phyloP scores from a whole-genome alignment of 768 basidiomycete species.

The Pisolithus marmoratus region DNA sequence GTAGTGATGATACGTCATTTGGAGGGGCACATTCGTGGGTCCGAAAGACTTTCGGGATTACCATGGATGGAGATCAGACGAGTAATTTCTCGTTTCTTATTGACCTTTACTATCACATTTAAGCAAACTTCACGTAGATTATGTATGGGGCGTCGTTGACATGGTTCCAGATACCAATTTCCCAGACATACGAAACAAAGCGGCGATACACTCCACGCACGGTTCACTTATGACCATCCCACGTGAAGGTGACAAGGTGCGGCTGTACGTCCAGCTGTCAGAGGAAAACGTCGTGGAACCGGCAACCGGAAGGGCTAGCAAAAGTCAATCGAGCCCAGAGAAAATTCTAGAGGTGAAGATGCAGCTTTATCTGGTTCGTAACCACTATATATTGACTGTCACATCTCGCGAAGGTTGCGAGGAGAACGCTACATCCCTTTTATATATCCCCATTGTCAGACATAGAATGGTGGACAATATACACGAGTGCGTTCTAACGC shows the following conservation, averaged over 20 bases:
- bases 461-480: slow-evolving; percentile 71
- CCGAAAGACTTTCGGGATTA: slow-evolving; percentile 36
- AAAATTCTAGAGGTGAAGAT: slow-evolving; percentile 45
- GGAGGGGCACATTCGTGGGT: slow-evolving; percentile 44
- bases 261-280: slow-evolving; percentile 66
- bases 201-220: slow-evolving; percentile 60
- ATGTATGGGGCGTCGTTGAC: slow-evolving; percentile 84
- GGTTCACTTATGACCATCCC: slow-evolving; percentile 74
- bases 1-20: background rate
- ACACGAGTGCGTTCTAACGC: slow-evolving; percentile 43
- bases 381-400: background rate
- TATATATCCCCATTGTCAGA: slow-evolving; percentile 39
- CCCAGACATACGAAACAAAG: slow-evolving; percentile 65
- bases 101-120: background rate
- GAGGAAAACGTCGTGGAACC: slow-evolving; percentile 41
- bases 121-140: slow-evolving; percentile 34
- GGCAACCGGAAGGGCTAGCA: slow-evolving; percentile 48
- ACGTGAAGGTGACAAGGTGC: slow-evolving; percentile 59
- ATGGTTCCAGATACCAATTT: slow-evolving; percentile 64
- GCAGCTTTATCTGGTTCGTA: background rate
- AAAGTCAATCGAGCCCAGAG: slow-evolving; percentile 43
- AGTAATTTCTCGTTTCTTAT: slow-evolving; percentile 18
- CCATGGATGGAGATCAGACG: slow-evolving; percentile 43
- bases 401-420: slow-evolving; percentile 39
- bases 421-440: slow-evolving; percentile 54